phyloP scores from a whole-genome alignment of 116 monocot genomes.

The Iris pallida region DNA sequence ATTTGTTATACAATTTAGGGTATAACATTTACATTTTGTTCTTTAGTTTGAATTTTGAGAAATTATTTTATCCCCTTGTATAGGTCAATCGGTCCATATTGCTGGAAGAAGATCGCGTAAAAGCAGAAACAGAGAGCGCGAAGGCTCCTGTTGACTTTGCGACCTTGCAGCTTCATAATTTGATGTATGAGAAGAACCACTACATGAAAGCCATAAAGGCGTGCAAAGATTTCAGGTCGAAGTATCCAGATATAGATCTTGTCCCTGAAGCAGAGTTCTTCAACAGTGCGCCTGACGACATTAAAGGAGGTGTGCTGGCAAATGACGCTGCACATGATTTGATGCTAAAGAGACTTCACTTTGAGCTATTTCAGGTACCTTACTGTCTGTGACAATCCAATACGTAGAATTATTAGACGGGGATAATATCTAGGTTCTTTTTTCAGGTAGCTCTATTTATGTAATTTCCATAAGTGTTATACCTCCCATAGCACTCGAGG shows the following conservation, averaged over 20 bases:
- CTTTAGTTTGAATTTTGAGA: background rate
- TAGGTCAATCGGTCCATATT: conserved; percentile 81
- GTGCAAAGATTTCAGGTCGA: conserved; percentile 86
- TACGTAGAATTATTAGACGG: no score
- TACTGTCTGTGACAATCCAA: no score
- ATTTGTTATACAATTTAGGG: no score
- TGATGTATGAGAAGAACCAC: conserved; percentile 98
- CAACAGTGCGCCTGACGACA: conserved; percentile 61
- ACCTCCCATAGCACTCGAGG: no score
- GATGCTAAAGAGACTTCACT: conserved; percentile 96
- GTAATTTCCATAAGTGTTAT: no score
- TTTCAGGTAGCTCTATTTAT: no score
- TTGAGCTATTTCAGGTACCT: conserved; percentile 81
- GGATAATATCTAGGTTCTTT: no score
- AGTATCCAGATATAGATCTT: conserved; percentile 83
- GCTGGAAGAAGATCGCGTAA: conserved; percentile 83
- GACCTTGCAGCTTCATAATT: conserved; percentile 87
- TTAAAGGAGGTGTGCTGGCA: conserved; percentile 50
- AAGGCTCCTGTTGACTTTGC: conserved; percentile 93
- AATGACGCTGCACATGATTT: conserved; percentile 68
- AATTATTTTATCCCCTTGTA: background rate
- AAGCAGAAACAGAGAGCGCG: conserved; percentile 80
- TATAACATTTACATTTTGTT: background rate
- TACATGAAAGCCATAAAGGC: conserved; percentile 93
- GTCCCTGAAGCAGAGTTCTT: conserved; percentile 84